phyloP scores from a whole-genome alignment of 2,329 filamentous ascomycete genomes.

The Nannizziopsis arthrosporioides region DNA sequence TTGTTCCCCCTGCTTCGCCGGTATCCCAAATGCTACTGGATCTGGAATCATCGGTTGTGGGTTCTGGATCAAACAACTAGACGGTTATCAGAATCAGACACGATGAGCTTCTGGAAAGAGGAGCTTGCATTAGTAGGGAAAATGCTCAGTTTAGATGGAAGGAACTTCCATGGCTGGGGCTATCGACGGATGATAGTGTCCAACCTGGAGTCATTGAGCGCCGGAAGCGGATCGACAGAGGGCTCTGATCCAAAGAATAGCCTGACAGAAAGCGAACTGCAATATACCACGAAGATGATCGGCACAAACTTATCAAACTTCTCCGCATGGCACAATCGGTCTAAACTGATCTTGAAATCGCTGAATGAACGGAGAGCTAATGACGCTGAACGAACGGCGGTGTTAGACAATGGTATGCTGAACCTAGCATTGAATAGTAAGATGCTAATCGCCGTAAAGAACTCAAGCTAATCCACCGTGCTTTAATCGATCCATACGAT shows the following conservation, averaged over 20 bases:
- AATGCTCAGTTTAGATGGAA: conserved; percentile 74
- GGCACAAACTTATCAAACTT: conserved; percentile 81
- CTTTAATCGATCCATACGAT: conserved; percentile 81
- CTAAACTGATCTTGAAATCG: conserved; percentile 66
- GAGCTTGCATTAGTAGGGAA: conserved; percentile 74
- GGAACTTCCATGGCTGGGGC: conserved; percentile 95
- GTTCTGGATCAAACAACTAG: conserved; percentile 59
- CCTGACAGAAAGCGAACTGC: conserved; percentile 70
- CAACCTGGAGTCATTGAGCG: conserved; percentile 52
- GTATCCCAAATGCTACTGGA: conserved; percentile 97
- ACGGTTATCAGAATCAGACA: conserved; percentile 45
- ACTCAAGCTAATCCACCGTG: conserved; percentile 61
- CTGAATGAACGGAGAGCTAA: conserved; percentile 59
- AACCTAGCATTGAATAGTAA: background rate
- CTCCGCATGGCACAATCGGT: conserved; percentile 89
- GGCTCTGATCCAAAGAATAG: conserved; percentile 41
- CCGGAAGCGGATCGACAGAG: conserved; percentile 1
- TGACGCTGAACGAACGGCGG: conserved; percentile 49
- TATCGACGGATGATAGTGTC: conserved; percentile 71
- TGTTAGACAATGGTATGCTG: conserved; percentile 57
- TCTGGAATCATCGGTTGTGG: conserved; percentile 95
- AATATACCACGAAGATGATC: conserved; percentile 86
- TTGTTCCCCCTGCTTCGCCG: conserved; percentile 72
- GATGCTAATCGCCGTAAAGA: conserved; percentile 39
- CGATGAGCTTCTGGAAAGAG: conserved; percentile 64